Percentiles rank a stretch among this genome's conserved stretches.
These are phyloP conservation scores for Globisporangium splendens DNA, from an alignment of 352 stramenopile genomes.

Conservation along the genomic window DNA sequence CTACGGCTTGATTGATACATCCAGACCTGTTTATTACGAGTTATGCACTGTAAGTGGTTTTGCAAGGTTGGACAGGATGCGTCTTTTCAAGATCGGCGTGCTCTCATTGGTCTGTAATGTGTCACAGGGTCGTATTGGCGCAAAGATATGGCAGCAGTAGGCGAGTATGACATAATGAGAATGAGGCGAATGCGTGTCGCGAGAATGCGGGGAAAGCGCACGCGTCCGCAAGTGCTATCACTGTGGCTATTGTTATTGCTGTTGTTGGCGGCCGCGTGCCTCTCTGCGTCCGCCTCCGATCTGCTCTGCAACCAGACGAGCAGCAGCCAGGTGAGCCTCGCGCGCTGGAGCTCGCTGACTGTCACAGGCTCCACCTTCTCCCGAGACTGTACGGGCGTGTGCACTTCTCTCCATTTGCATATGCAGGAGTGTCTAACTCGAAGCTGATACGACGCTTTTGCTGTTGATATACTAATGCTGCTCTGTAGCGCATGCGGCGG, in stretches of 20 bases:
- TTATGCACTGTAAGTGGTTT: no score
- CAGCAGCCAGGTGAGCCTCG: conserved; percentile 33
- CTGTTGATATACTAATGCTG: conserved; percentile 1
- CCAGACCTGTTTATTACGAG: no score
- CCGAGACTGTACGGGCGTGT: conserved; percentile 42
- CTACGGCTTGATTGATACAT: no score
- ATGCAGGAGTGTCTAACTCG: no score
- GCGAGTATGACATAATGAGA: no score
- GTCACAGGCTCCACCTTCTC: conserved; percentile 50
- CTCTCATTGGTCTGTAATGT: conserved; percentile 2
- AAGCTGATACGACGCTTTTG: not conserved
- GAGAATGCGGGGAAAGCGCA: not conserved
- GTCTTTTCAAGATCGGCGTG: conserved; percentile 6
- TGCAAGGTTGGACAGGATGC: not conserved
- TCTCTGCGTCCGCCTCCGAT: conserved; percentile 5
- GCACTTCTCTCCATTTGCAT: no score
- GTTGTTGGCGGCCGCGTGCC: not conserved
- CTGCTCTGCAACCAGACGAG: conserved; percentile 55
- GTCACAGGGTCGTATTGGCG: not conserved
- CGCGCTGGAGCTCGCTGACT: conserved; percentile 44
- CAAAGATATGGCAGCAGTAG: no score
- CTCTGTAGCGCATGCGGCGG: conserved; percentile 52
- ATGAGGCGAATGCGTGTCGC: no score
- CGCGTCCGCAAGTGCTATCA: no score
- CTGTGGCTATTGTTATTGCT: not conserved